Conservation (phyloP, 1,284 basidiomycete genomes). For the Leccinum ambiguum region DNA sequence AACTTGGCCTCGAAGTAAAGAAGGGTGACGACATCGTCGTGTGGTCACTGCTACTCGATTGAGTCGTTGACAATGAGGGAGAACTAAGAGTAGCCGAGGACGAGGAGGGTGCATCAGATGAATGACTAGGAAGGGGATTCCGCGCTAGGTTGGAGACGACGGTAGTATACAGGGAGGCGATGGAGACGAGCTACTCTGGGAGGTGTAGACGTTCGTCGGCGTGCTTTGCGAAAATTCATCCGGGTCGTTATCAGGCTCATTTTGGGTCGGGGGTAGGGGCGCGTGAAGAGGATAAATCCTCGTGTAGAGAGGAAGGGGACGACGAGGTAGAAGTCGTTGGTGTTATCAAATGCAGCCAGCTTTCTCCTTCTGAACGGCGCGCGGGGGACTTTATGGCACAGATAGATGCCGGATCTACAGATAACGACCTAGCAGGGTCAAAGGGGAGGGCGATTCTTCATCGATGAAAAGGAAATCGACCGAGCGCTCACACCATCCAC, state of each 20-base stretch:
- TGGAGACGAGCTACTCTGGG: slow-evolving; percentile 14
- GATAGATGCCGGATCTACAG: slow-evolving; percentile 20
- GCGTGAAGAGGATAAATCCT: slow-evolving; percentile 11
- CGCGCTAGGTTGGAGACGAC: slow-evolving; percentile 25
- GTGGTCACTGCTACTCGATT: slow-evolving; percentile 22
- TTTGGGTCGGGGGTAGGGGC: slow-evolving; percentile 18
- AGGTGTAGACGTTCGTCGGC: slow-evolving; percentile 11
- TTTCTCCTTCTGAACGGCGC: slow-evolving; percentile 30
- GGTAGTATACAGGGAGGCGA: slow-evolving; percentile 28
- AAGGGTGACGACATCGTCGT: slow-evolving; percentile 11
- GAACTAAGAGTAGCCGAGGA: slow-evolving; percentile 17
- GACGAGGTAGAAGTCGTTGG: slow-evolving; percentile 31
- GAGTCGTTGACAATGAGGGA: slow-evolving; percentile 19
- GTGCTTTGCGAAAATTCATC: slow-evolving; percentile 10
- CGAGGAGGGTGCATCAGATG: slow-evolving; percentile 12
- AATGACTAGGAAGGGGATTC: slow-evolving; percentile 11
- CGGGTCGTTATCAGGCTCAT: slow-evolving; percentile 10
- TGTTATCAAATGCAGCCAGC: slow-evolving; percentile 34
- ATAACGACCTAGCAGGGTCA: slow-evolving; percentile 9
- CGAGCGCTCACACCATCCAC: no score
- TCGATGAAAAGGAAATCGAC: slow-evolving; percentile 6
- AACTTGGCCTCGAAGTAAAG: slow-evolving; percentile 26
- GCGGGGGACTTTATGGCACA: slow-evolving; percentile 16
- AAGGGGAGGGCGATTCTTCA: slow-evolving; percentile 15
- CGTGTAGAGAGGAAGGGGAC: slow-evolving; percentile 19